A percentile compares a stretch with the other conserved stretches of the same genome.
phyloP scores from a whole-genome alignment of 305 asterid species.

The Ilex paraguariensis region DNA sequence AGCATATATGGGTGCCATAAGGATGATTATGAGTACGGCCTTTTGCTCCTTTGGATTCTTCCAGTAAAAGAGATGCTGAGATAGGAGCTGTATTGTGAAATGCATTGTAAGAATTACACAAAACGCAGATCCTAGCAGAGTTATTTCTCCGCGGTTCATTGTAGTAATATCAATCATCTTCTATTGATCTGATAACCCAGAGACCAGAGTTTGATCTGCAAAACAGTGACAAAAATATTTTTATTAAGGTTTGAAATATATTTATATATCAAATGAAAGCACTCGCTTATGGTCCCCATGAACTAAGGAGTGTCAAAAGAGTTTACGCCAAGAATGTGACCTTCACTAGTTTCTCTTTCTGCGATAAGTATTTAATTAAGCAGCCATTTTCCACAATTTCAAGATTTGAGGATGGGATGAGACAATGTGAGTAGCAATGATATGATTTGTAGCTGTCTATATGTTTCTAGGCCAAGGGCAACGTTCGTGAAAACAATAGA shows the following conservation, averaged over 20 bases:
- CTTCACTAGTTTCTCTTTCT: background rate
- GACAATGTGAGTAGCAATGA: background rate
- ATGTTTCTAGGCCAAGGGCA: too few relatives aligned
- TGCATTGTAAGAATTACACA: constrained; percentile 61
- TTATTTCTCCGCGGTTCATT: constrained; percentile 65
- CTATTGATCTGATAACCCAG: background rate
- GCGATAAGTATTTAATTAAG: background rate
- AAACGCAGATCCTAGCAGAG: constrained; percentile 57
- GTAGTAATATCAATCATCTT: constrained; percentile 47
- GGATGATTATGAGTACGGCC: constrained; percentile 55
- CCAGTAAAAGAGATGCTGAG: constrained; percentile 84
- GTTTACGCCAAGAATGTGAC: too few relatives aligned
- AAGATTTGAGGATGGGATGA: background rate
- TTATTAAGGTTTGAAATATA: too few relatives aligned
- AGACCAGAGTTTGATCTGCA: constrained; percentile 18
- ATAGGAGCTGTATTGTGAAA: constrained; percentile 65
- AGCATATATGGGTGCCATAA: constrained; percentile 79
- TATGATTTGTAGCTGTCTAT: too few relatives aligned
- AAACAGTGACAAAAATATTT: background rate
- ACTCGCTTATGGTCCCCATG: too few relatives aligned
- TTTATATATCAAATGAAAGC: too few relatives aligned
- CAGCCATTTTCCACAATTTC: background rate
- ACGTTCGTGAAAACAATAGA: background rate
- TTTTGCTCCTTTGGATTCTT: constrained; percentile 80
- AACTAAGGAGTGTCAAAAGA: too few relatives aligned